Percentiles rank a stretch among this genome's conserved stretches.
phyloP scores from a whole-genome alignment of 345 rosid species.

The Aquilaria malaccensis region DNA sequence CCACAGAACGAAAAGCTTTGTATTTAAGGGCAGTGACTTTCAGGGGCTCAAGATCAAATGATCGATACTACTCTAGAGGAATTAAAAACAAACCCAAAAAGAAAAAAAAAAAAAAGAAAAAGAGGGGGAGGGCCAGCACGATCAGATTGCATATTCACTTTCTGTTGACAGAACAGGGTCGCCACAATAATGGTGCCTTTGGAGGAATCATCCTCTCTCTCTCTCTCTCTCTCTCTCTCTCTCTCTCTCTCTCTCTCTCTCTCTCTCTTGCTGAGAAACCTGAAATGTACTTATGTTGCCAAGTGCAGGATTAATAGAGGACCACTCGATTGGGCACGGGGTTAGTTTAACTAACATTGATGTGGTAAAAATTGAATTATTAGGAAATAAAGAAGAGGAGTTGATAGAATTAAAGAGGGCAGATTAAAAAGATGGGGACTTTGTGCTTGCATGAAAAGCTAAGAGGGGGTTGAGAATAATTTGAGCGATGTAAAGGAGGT shows the following conservation, averaged over 20 bases:
- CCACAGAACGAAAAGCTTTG: conserved; percentile 8
- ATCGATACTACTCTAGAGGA: background rate
- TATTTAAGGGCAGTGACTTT: background rate
- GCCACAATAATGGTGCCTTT: conserved; percentile 13
- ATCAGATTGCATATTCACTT: conserved; percentile 16
- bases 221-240: background rate
- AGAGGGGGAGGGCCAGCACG: background rate
- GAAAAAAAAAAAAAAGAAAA: conserved; percentile 12
- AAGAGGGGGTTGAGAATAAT: conserved; percentile 11
- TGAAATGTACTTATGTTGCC: conserved; percentile 14
- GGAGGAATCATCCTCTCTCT: conserved; percentile 15
- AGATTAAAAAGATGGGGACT: conserved; percentile 6
- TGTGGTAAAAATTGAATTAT: conserved; percentile 16
- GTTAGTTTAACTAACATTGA: conserved; percentile 9
- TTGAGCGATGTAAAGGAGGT: conserved; percentile 17
- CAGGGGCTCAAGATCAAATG: background rate
- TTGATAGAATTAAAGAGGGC: conserved; percentile 21
- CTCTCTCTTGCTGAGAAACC: background rate
- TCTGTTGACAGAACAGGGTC: conserved; percentile 20
- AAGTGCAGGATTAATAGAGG: conserved; percentile 15
- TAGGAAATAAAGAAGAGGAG: conserved; percentile 8
- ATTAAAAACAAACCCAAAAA: conserved; percentile 16
- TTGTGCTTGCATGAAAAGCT: conserved; percentile 11
- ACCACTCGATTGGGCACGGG: conserved; percentile 8
- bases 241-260: too few relatives aligned